Conservation (phyloP, 768 basidiomycete species). For the Suillus occidentalis region DNA sequence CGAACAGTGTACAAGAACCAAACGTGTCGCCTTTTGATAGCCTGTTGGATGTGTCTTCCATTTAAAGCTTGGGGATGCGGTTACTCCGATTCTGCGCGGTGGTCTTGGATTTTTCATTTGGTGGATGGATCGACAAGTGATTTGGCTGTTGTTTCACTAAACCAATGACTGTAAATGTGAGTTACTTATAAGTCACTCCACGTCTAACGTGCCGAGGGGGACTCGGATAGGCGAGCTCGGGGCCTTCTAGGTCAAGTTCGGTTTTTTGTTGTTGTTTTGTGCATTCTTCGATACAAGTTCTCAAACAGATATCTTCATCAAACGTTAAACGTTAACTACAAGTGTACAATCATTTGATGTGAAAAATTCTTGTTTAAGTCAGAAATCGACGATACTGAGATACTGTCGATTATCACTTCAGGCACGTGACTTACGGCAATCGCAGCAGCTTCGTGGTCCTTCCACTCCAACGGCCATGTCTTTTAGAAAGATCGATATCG, state of each 20-base stretch:
- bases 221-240: neutral
- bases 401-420: neutral
- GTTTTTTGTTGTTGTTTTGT: neutral
- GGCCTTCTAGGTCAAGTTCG: neutral
- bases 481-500: conserved; percentile 94
- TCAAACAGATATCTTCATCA: neutral
- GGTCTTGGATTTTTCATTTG: neutral
- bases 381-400: neutral
- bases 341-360: neutral
- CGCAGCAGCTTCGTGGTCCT: neutral
- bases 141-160: neutral
- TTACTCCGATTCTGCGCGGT: neutral
- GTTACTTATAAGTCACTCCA: neutral
- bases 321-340: neutral
- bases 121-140: neutral
- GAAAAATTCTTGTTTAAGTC: neutral
- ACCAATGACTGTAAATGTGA: neutral
- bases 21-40: conserved; percentile 70
- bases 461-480: conserved; percentile 35
- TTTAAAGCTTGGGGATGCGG: neutral
- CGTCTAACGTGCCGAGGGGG: neutral
- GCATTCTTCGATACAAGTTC: neutral
- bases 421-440: neutral
- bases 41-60: conserved; percentile 43
- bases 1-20: conserved; percentile 34